Evolutionary conservation across 1,284 basidiomycete genomes (phyloP).

Genomic region (Rhodotorula sp.): DNA sequence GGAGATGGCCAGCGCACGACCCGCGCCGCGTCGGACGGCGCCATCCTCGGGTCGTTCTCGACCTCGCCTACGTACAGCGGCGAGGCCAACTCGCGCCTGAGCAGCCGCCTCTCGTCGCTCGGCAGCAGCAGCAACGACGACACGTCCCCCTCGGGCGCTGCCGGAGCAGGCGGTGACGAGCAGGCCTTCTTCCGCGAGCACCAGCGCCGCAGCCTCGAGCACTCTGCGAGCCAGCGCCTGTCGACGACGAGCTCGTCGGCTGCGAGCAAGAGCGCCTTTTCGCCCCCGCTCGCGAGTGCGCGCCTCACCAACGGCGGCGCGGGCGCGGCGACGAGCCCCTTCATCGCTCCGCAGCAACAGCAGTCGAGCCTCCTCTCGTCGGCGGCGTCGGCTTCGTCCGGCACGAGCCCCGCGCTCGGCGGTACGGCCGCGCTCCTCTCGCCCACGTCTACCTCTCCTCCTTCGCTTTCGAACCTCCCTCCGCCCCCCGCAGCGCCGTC

Average conservation of each 20-base stretch:
- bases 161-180: constrained; percentile 11
- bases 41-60: constrained; percentile 8
- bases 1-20: constrained; percentile 23
- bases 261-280: constrained; percentile 14
- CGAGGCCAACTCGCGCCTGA: background rate
- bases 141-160: background rate
- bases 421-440: background rate
- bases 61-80: background rate
- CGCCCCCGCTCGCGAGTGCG: constrained; percentile 14
- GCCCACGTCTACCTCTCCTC: constrained; percentile 1
- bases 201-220: constrained; percentile 35
- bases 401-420: background rate
- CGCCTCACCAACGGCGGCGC: constrained; percentile 1
- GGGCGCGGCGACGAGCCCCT: constrained; percentile 15
- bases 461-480: constrained; percentile 1
- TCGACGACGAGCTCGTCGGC: background rate
- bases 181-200: constrained; percentile 40
- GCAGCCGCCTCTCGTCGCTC: constrained; percentile 18
- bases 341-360: constrained; percentile 5
- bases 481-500: background rate
- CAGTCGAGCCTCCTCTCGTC: constrained; percentile 16
- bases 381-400: no score
- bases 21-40: constrained; percentile 32
- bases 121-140: constrained; percentile 20
- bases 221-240: constrained; percentile 20